phyloP scores from a whole-genome alignment of 805 yeast species.

The Saccharomycopsis selenospora region DNA sequence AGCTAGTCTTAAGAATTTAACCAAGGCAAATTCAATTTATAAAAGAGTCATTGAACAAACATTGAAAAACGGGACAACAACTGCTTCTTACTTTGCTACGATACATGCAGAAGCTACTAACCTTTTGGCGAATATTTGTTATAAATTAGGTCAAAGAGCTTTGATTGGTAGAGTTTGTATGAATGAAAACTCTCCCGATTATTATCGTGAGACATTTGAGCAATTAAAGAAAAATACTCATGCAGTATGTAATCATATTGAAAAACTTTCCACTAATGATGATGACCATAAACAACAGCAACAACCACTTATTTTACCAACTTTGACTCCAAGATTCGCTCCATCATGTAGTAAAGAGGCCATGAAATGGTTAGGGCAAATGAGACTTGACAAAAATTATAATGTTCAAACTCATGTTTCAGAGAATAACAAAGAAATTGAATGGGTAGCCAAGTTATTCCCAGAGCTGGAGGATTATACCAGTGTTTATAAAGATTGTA shows the following conservation, averaged over 20 bases:
- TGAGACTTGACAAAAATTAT: constrained; percentile 41
- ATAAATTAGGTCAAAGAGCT: constrained; percentile 73
- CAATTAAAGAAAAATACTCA: constrained; percentile 49
- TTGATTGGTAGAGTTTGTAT: constrained; percentile 91
- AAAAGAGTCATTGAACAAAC: constrained; percentile 61
- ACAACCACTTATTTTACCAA: constrained; percentile 47
- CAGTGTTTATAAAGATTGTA: constrained; percentile 63
- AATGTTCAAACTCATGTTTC: constrained; percentile 89
- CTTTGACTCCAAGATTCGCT: constrained; percentile 90
- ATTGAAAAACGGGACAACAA: constrained; percentile 76
- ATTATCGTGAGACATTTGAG: constrained; percentile 51
- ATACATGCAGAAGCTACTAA: constrained; percentile 73
- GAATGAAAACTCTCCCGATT: constrained; percentile 76
- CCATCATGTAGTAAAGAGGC: constrained; percentile 70
- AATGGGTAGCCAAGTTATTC: constrained; percentile 63
- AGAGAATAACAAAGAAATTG: constrained; percentile 71
- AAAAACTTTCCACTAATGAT: constrained; percentile 19
- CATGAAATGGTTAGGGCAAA: constrained; percentile 53
- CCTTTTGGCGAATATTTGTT: constrained; percentile 64
- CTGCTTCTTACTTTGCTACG: constrained; percentile 88
- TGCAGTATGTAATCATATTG: constrained; percentile 50
- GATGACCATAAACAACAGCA: neutral
- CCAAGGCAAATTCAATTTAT: constrained; percentile 57
- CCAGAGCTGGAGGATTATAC: constrained; percentile 68
- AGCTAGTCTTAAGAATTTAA: constrained; percentile 48